Evolutionary conservation across 2,329 filamentous ascomycete genomes (phyloP), one percentile per base, ranked within the genome.

Genomic region (Blumeriella jaapii): DNA sequence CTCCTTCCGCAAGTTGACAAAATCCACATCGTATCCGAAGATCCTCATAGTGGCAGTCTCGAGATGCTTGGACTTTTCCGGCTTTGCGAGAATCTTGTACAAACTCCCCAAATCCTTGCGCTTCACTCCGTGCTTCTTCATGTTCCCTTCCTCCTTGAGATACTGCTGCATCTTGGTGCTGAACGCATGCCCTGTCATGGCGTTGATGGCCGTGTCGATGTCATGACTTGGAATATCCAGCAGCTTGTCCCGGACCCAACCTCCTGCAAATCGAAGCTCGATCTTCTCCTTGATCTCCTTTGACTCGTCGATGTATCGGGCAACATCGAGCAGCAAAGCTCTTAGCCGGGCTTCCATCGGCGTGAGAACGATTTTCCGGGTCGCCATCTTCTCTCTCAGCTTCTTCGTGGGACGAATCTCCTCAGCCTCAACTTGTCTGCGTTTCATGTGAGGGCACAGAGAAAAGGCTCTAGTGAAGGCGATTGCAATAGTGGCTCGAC

Each of bases 51-150:
- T 93, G 31, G 85, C 82, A 0, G 89, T 96, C 59, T 93, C 89
- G 10, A 96, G 71, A 55, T 96, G 84, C 61, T 96, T 96, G 13
- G 86, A 94, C 61, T 94, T 95, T 52, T 95, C 86, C 1, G 87
- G 89, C 56, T 96, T 96, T 38, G 80, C 80, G 34, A 81, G 79
- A 47, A 95, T 89, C 58, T 85, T 93, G 65, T 95, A 81, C 19
- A 95, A 67, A 44, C 74, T 79, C 31, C 81, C 78, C 34, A 91
- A 66, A 38, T 78, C 77, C 34, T 69, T 68, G 12, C 60, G 54
- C 18, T 57, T 56, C 31, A 78, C 65, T 7, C 59, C 61, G 50
- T 87, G 79, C 51, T 74, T 77, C 33, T 69, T 62, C 3, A 71
- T 60, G 40, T 77, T 74, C 4, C 68, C 69, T 0, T 71, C 63